Evolutionary conservation across 108 stramenopile species (phyloP), one percentile per base, ranked within the genome.

Genomic region (Mayamaea pseudoterrestris): DNA sequence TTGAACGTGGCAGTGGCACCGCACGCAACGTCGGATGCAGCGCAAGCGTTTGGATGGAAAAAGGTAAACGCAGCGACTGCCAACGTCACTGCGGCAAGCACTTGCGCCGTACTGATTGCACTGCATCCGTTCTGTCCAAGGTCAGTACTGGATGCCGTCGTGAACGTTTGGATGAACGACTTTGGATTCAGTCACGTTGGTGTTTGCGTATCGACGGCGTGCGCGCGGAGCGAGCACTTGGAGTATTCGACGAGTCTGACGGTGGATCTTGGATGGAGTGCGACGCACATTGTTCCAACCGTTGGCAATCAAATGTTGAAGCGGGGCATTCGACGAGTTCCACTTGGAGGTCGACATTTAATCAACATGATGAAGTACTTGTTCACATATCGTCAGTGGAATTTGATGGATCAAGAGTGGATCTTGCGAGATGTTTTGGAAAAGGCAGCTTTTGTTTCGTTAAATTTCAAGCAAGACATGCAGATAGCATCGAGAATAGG

Each of bases 341-440:
- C 91, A 37, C 55, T 97, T 30, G 95, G 95, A 24, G 95, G 92
- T 7, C 89, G 93, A 43, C 75, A 94, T 41, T 63, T 96, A 54
- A 84, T 88, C 35, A 92, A 94, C 55, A 75, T 90, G 35, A 65
- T 89, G 42, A 94, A 97, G 51, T 90, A 94, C 63, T 61, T 76
- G 41, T 65, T 86, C 23, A 92, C 83, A 11, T 97, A 94, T 57
- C 74, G 95, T 7, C 92, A 94, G 56, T 94, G 83, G 80, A 97
- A 97, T 46, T 70, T 97, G 57, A 97, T 97, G 95, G 92, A 94
- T 68, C 90, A 94, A 61, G 93, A 83, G 47, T 76, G 60, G 13
- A 48, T 94, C 24, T 46, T 94, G 53, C 74, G 83, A 32, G 88
- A 96, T 56, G 86, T 77, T 3, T 63, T 81, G 32, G 73, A 78